A percentile compares a stretch with the other conserved stretches of the same genome.
Conservation (phyloP, 129 eudicot genomes). For the Dittrichia graveolens region DNA sequence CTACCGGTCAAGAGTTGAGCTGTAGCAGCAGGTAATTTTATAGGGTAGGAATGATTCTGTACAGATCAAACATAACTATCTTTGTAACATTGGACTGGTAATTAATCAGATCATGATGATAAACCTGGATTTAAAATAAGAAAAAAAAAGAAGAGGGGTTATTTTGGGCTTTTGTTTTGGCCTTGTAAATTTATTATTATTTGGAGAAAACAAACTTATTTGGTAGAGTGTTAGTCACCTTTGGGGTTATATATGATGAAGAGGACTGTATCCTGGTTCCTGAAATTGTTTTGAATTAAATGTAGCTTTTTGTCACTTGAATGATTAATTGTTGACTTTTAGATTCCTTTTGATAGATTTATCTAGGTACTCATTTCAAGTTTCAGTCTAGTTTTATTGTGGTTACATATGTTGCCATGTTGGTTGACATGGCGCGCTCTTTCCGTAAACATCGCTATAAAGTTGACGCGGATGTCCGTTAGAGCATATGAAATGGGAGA, state of each 20-base stretch:
- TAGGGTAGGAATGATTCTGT: slow-evolving; percentile 48
- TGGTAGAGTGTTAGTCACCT: slow-evolving; percentile 11
- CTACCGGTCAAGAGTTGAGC: slow-evolving; percentile 19
- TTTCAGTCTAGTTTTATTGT: no score
- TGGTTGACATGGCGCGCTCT: no score
- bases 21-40: slow-evolving; percentile 35
- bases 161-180: slow-evolving; percentile 28
- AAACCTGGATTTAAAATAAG: slow-evolving; percentile 40
- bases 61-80: slow-evolving; percentile 44
- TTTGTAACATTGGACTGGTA: slow-evolving; percentile 38
- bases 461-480: no score
- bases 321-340: no score
- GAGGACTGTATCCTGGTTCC: slow-evolving; percentile 28
- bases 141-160: slow-evolving; percentile 23
- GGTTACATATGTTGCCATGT: no score
- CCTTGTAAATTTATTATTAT: slow-evolving; percentile 25
- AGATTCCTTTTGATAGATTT: no score
- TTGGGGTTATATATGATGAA: slow-evolving; percentile 28
- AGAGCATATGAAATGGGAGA: no score
- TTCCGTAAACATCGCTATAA: no score
- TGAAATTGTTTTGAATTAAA: slow-evolving; percentile 17
- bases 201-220: slow-evolving; percentile 23
- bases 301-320: not conserved
- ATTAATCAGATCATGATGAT: slow-evolving; percentile 40
- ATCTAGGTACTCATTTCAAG: no score